phyloP scores from a whole-genome alignment of 2,329 filamentous ascomycete species.

The Penicillium nordicum region DNA sequence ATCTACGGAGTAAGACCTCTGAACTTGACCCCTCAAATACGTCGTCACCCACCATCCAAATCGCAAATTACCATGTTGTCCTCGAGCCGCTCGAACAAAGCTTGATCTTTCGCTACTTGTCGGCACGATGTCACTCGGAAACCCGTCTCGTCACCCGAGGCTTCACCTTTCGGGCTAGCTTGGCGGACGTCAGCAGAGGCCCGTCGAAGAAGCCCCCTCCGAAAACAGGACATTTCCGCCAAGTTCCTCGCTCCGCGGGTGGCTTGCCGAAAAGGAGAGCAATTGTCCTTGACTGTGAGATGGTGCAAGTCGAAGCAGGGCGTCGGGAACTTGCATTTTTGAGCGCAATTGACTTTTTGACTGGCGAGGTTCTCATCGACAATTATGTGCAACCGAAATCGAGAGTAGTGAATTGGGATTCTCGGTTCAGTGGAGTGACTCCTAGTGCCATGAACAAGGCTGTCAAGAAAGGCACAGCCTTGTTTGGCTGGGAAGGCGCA shows the following conservation, averaged over 20 bases:
- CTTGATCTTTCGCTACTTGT: conserved; percentile 6
- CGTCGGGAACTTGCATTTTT: conserved; percentile 36
- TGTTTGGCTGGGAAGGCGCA: conserved; percentile 46
- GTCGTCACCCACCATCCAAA: neutral
- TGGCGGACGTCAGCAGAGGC: neutral
- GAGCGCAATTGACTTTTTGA: conserved; percentile 46
- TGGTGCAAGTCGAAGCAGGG: conserved; percentile 40
- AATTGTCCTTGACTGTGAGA: conserved; percentile 50
- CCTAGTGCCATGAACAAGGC: conserved; percentile 32
- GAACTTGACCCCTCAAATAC: neutral
- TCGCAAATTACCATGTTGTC: neutral
- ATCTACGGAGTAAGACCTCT: neutral
- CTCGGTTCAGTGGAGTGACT: conserved; percentile 42
- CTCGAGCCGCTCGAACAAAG: conserved; percentile 1
- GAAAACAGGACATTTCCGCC: conserved; percentile 2
- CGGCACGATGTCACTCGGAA: conserved; percentile 5
- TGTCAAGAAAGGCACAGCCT: conserved; percentile 24
- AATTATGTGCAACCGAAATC: conserved; percentile 39
- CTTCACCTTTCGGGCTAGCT: neutral
- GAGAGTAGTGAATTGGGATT: conserved; percentile 38
- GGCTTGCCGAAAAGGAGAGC: conserved; percentile 21
- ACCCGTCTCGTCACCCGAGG: conserved; percentile 2
- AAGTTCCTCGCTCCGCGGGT: neutral
- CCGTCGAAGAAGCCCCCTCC: neutral
- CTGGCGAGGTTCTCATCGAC: conserved; percentile 47